Base-by-base conservation (phyloP, 805 yeast species). In the Nakazawaea laoshanensis region DNA sequence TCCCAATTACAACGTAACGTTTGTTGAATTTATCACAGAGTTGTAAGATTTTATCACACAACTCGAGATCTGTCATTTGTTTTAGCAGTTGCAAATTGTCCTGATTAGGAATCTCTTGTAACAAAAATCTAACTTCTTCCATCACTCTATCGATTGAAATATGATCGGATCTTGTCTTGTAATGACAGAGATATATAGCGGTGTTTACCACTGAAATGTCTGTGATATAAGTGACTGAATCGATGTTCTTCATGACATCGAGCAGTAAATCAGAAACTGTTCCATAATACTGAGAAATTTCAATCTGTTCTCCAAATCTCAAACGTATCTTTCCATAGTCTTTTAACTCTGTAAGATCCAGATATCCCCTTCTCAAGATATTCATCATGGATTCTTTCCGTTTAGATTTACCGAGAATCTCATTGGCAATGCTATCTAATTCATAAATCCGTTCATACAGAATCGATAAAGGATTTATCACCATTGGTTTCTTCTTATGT, bases 391-490 rank as follows among this genome's bases (percentile, higher is more conserved):
- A 34, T 18, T 34, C 37, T 15, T 34, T 34, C 3, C 26, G 13
- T 21, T 34, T 34, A 3, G 37, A 30, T 29, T 24, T 17, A 4
- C 37, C 37, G 2, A 29, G 15, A 7, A 34, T 15, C 17, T 34
- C 37, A 13, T 34, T 29, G 13, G 24, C 29, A 7, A 34, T 34
- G 24, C 33, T 29, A n/a, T 34, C 23, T 16, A 34, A 34, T 47
- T 74, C 82, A 32, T 72, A 70, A 7, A 74, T 70, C 38, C 75
- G 60, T 49, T 74, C 82, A 42, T 75, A 74, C 38, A 71, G 73
- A 16, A 76, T 70, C 14, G 77, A 61, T 2, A 74, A 59, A 0
- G 82, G 82, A 37, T 68, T 69, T 30, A 74, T 37, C 33, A 55
- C 37, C 9, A 39, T 42, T 17, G 42, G 39, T 6, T 39, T 28